A percentile compares a stretch with the other conserved stretches of the same genome.
These are phyloP conservation scores for Starmera stellimalicola DNA, from an alignment of 1,139 yeast genomes.

Conservation along the genomic window DNA sequence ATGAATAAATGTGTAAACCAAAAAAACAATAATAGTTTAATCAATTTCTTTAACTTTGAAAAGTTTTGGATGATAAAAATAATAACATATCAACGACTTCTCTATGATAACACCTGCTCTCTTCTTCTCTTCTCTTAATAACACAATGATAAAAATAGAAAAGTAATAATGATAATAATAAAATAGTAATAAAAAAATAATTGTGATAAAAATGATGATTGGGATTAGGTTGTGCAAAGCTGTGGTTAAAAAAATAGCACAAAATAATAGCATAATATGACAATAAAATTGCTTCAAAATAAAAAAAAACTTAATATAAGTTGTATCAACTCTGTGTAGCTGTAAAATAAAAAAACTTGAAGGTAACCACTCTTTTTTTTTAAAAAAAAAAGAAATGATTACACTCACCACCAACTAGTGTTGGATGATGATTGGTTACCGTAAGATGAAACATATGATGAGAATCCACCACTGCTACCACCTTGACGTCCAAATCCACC, in stretches of 20 bases:
- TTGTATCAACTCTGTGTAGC: neutral
- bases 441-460: slow-evolving; percentile 17
- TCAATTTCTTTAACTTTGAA: no score
- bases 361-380: slow-evolving; percentile 1
- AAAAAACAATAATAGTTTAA: neutral
- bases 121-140: slow-evolving; percentile 4
- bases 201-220: slow-evolving; percentile 1
- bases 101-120: slow-evolving; percentile 4
- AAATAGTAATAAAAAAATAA: slow-evolving; percentile 2
- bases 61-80: neutral
- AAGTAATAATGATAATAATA: slow-evolving; percentile 2
- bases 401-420: slow-evolving; percentile 13
- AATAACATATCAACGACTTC: slow-evolving; percentile 1
- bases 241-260: neutral
- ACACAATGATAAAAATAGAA: slow-evolving; percentile 2
- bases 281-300: neutral
- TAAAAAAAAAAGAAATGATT: neutral
- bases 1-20: neutral
- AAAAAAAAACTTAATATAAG: slow-evolving; percentile 1
- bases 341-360: slow-evolving; percentile 2
- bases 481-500: slow-evolving; percentile 26
- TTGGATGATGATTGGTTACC: slow-evolving; percentile 15
- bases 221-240: neutral
- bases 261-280: neutral
- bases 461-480: slow-evolving; percentile 23